Evolutionary conservation across 164 flowering plant genomes (phyloP), one percentile per base, ranked within the genome.

Genomic region (Chimonanthus praecox): DNA sequence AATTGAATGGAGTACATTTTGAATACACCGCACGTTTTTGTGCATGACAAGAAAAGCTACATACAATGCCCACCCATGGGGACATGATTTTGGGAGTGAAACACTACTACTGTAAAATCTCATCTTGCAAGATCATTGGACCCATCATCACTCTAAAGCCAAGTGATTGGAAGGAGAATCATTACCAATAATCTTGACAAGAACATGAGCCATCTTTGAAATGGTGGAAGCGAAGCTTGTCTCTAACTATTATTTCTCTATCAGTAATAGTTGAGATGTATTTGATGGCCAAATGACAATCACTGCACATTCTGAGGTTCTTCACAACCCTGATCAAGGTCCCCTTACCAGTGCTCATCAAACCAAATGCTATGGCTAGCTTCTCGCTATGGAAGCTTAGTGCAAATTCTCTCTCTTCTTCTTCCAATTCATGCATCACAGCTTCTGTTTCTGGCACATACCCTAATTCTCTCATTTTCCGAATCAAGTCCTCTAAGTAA

Each of bases 281-380:
- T 79, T 90, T 90, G 49, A 88, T 79, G 7, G 92, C 89, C 3
- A 75, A 78, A 81, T 92, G 97, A 58, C 93, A 92, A 73, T 92
- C 97, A 72, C 82, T 84, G 71, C 97, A 90, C 78, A 92, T 87
- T 49, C 97, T 71, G 16, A 90, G 89, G 76, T 92, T 92, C 83
- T 92, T 92, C 67, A 88, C 86, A 10, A 92, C 80, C 77, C 84
- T 85, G 47, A 92, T 77, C 2, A 70, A 9, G 48, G 70, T 65
- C 11, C 82, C 91, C 47, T 68, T 48, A 46, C 71, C 74, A 7
- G 87, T 83, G 47, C 80, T 88, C 85, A 90, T 48, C 4, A 92
- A 71, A 43, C 94, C 92, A 74, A 85, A 90, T 68, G 90, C 91
- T 44, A 92, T 68, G 5, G 95, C 94, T 60, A 92, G 87, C 85